Percentiles rank a stretch among this genome's conserved stretches.
phyloP scores from a whole-genome alignment of 768 basidiomycete genomes.

The Rhizopogon vinicolor region DNA sequence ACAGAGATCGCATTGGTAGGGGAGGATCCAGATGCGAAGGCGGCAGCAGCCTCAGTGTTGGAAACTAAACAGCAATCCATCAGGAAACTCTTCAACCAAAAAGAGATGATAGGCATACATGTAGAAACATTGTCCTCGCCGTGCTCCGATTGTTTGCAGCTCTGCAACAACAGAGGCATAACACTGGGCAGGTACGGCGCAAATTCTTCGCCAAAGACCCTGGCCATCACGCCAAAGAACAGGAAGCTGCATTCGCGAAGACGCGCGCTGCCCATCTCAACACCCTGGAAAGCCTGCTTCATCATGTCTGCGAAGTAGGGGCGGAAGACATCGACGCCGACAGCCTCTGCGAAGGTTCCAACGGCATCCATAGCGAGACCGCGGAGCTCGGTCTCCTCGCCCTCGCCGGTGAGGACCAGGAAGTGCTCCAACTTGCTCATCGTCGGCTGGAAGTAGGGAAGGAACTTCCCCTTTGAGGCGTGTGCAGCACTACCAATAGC shows the following conservation, averaged over 20 bases:
- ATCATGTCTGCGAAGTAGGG: constrained; percentile 97
- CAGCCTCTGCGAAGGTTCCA: constrained; percentile 96
- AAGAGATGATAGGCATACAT: constrained; percentile 30
- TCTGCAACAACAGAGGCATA: constrained; percentile 78
- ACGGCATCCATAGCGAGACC: constrained; percentile 99
- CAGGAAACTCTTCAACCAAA: background rate
- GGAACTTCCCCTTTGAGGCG: constrained; percentile 86
- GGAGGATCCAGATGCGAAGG: constrained; percentile 71
- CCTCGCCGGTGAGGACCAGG: constrained; percentile 79
- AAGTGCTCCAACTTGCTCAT: constrained; percentile 88
- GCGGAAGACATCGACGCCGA: constrained; percentile 89
- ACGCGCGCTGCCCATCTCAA: constrained; percentile 81
- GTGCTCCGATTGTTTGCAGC: constrained; percentile 80
- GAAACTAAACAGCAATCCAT: constrained; percentile 30
- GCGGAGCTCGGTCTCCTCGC: constrained; percentile 90
- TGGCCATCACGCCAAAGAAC: constrained; percentile 98
- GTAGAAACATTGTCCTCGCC: constrained; percentile 49
- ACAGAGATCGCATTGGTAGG: constrained; percentile 66
- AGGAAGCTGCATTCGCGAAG: constrained; percentile 95
- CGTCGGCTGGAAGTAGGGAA: constrained; percentile 90
- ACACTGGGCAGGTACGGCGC: constrained; percentile 81
- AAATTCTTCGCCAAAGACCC: constrained; percentile 94
- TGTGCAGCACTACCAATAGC: constrained; percentile 98
- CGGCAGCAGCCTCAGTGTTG: constrained; percentile 48
- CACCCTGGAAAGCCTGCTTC: constrained; percentile 89